Evolutionary conservation across 2,329 filamentous ascomycete species (phyloP), one percentile per base, ranked within the genome.

Genomic region (Chaetomium strumarium): DNA sequence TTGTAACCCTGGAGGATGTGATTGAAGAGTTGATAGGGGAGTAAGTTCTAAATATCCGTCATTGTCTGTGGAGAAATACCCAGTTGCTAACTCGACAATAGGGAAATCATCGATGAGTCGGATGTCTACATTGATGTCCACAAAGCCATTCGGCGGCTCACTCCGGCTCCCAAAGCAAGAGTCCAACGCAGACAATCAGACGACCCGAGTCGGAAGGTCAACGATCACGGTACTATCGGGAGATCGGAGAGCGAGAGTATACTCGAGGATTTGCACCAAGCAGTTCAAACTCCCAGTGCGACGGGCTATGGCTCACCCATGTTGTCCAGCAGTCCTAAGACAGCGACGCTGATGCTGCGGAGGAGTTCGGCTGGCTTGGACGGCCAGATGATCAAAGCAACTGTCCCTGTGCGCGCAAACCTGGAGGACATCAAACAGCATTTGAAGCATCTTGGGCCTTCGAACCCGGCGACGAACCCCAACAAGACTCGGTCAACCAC

Each of bases 11-110:
- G 2, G 93, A 99, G 68, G 93, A 99, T 68, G 93, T 99, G 4
- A 99, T 99, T 65, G 93, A 99, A 69, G 93, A 99, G 70, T 75
- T 99, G 29, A 99, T 99, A 69, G 93, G 93, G 75, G 93, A 99
- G 86, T 92, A 75, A 70, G 88, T 83, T 41, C n/a, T 3, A 40
- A 13, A 19, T 14, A 37, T 16, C 34, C 14, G 24, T 8, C 7
- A n/a, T n/a, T 9, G 10, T n/a, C 11, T 8, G 14, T 37, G 13
- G 12, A 4, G 34, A n/a, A 4, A 8, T 8, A n/a, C 11, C 13
- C n/a, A 14, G 14, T 31, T 51, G 45, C 60, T 66, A 50, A 70
- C 63, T n/a, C 14, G 13, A 10, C 2, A 24, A 34, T 53, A 91
- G 88, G 75, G 93, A 99, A 78, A 99, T 97, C 59, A 95, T 99